Evolutionary conservation across 441 rosid species (phyloP).

Genomic region (Syzygium syzygioides): DNA sequence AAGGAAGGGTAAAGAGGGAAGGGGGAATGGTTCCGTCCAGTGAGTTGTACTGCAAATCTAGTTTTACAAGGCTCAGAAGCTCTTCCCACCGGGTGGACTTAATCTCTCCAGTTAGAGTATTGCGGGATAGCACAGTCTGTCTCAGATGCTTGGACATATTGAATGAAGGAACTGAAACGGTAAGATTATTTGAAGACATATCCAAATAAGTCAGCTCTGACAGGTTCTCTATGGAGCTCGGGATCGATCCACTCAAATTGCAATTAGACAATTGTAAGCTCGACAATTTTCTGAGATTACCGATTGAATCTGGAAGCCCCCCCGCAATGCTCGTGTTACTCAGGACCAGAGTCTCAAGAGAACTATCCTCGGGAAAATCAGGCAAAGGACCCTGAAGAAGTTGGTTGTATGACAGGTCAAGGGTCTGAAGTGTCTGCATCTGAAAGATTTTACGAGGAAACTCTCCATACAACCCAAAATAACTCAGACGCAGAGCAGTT

Average conservation of each 20-base stretch:
- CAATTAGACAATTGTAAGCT: background rate
- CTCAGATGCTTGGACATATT: background rate
- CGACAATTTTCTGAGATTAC: constrained; percentile 18
- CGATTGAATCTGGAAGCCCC: constrained; percentile 20
- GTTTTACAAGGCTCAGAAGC: rapidly evolving
- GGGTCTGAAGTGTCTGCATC: background rate
- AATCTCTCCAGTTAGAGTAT: background rate
- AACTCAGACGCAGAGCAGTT: background rate
- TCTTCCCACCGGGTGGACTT: background rate
- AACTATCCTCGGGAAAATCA: background rate
- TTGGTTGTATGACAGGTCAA: background rate
- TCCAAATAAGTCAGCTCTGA: constrained; percentile 14
- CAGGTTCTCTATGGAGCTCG: constrained; percentile 13
- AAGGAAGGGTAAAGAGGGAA: background rate
- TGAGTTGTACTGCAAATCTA: background rate
- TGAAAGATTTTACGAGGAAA: background rate
- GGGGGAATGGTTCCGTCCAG: constrained; percentile 2
- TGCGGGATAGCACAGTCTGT: background rate
- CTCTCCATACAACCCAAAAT: background rate
- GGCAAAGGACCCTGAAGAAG: background rate
- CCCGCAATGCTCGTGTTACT: constrained; percentile 1
- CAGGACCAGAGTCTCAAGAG: constrained; percentile 18
- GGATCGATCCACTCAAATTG: constrained; percentile 25
- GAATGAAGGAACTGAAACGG: constrained; percentile 4
- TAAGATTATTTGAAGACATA: background rate